Conservation (phyloP, 163 green algal genomes). For the Coccomyxa subellipsoidea region DNA sequence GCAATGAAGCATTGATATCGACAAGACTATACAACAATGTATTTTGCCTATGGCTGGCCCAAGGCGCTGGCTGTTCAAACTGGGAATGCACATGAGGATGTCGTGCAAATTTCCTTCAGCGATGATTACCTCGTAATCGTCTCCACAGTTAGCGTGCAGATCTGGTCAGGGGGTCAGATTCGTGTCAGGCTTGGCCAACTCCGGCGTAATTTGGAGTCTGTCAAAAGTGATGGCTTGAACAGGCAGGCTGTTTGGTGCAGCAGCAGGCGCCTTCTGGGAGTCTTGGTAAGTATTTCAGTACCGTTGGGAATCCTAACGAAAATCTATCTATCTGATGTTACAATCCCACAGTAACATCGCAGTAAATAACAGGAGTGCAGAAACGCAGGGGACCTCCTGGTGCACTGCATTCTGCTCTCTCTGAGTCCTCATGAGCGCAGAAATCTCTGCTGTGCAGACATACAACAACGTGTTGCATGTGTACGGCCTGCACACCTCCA, state of each 20-base stretch:
- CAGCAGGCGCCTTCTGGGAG: constrained; percentile 46
- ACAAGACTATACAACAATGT: constrained; percentile 35
- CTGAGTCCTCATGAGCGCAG: not conserved
- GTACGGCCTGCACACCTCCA: constrained; percentile 55
- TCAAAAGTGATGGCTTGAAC: constrained; percentile 55
- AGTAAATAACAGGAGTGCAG: no score
- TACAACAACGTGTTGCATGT: constrained; percentile 56
- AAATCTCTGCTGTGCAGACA: constrained; percentile 42
- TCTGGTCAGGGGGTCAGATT: constrained; percentile 61
- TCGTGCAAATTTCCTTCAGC: constrained; percentile 38
- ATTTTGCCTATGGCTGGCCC: constrained; percentile 68
- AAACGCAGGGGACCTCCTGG: no score
- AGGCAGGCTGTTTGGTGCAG: constrained; percentile 54
- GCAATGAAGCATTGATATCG: not conserved
- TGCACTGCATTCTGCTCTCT: no score
- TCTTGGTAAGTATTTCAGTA: constrained; percentile 51
- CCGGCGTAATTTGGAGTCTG: constrained; percentile 20
- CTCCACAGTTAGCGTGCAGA: constrained; percentile 44
- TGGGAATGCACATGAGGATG: constrained; percentile 18
- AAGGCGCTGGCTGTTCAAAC: constrained; percentile 26
- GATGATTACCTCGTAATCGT: constrained; percentile 50
- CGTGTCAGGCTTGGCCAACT: constrained; percentile 49
- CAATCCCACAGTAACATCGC: no score
- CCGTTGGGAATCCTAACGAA: no score
- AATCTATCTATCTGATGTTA: no score